Evolutionary conservation across 768 basidiomycete genomes (phyloP).

Genomic region (Trametes gibbosa): DNA sequence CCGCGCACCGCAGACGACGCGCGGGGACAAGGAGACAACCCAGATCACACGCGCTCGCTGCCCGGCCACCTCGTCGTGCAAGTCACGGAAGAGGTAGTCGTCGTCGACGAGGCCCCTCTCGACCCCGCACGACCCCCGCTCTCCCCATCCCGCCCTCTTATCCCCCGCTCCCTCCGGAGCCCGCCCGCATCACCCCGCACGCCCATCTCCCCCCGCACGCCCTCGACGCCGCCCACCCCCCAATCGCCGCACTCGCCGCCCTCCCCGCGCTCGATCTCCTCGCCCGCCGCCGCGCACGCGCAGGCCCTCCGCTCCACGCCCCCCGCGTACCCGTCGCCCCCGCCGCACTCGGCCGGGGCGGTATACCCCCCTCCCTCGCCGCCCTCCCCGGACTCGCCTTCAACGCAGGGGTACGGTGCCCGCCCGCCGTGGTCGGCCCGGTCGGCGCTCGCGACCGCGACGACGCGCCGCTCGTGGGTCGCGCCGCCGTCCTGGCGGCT

Average conservation of each 20-base stretch:
- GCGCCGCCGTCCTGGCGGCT: conserved; percentile 19
- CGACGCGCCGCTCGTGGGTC: conserved; percentile 6
- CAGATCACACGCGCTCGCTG: conserved; percentile 7
- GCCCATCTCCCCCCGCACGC: neutral
- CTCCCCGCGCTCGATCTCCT: neutral
- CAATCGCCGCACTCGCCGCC: neutral
- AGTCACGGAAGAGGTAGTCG: conserved; percentile 5
- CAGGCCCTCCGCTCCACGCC: neutral
- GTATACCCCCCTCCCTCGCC: neutral
- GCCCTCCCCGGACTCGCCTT: neutral
- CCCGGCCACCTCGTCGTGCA: conserved; percentile 9
- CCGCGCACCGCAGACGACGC: conserved; percentile 4
- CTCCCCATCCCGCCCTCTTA: neutral
- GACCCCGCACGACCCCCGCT: neutral
- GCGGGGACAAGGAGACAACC: neutral
- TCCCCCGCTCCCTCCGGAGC: neutral
- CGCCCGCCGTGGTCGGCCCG: neutral
- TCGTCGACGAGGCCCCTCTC: neutral
- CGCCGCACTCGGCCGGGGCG: conserved; percentile 3
- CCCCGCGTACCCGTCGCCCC: conserved; percentile 4
- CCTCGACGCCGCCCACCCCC: neutral
- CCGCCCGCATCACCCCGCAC: neutral
- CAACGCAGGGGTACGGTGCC: neutral
- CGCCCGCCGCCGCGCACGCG: neutral
- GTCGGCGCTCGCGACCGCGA: neutral